Evolutionary conservation across 495 filamentous ascomycete genomes (phyloP).

Genomic region (Penicillium nucicola): DNA sequence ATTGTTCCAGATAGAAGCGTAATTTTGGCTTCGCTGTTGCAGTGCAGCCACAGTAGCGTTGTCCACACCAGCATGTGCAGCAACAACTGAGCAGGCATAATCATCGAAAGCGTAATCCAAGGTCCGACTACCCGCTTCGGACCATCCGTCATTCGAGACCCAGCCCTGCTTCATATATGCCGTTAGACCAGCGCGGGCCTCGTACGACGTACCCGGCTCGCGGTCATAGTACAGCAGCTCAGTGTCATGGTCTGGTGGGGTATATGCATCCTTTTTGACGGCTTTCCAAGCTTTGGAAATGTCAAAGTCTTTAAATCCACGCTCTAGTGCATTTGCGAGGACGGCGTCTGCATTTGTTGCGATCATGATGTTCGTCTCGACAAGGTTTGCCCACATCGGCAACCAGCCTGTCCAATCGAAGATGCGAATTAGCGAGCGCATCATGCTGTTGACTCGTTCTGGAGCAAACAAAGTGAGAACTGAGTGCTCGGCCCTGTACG

Average conservation of each 20-base stretch:
- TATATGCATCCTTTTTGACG: constrained; percentile 23
- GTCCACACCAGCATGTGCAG: constrained; percentile 10
- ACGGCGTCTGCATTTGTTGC: constrained; percentile 28
- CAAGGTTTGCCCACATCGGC: constrained; percentile 27
- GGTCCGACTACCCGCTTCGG: constrained; percentile 24
- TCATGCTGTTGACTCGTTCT: constrained; percentile 26
- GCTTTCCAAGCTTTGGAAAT: constrained; percentile 20
- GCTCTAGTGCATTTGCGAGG: constrained; percentile 23
- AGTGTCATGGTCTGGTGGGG: constrained; percentile 18
- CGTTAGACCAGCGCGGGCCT: constrained; percentile 23
- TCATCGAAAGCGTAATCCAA: constrained; percentile 29
- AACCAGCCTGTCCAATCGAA: constrained; percentile 28
- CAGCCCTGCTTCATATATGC: constrained; percentile 26
- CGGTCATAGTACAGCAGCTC: constrained; percentile 25
- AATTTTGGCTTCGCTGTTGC: constrained; percentile 16
- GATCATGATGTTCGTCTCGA: constrained; percentile 31
- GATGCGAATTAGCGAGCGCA: constrained; percentile 23
- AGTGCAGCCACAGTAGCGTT: constrained; percentile 4
- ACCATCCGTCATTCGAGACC: constrained; percentile 27
- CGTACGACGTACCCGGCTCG: constrained; percentile 21
- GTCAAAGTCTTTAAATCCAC: constrained; percentile 23
- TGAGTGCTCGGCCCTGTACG: constrained; percentile 25
- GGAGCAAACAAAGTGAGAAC: constrained; percentile 23
- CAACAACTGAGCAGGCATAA: constrained; percentile 23
- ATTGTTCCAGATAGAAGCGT: constrained; percentile 23